Percentiles rank a stretch among this genome's conserved stretches.
These are phyloP conservation scores for Cercospora sp. DNA, from an alignment of 2,329 filamentous ascomycete genomes.

Conservation along the genomic window DNA sequence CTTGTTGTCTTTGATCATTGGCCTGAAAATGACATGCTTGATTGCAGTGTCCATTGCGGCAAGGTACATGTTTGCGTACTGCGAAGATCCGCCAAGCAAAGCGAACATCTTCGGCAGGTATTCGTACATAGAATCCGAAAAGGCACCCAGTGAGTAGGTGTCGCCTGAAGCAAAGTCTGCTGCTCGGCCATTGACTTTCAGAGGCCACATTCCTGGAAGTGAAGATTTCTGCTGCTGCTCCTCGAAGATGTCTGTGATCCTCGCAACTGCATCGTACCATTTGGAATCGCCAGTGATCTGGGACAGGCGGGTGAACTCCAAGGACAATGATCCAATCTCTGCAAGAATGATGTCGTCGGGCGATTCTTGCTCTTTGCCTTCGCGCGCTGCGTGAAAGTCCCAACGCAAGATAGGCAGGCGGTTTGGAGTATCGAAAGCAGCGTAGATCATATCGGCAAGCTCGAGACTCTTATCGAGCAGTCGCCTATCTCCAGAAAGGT, in stretches of 20 bases:
- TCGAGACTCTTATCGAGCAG: slow-evolving; percentile 64
- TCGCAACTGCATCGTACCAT: slow-evolving; percentile 63
- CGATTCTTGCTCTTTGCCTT: slow-evolving; percentile 35
- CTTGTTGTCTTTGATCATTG: slow-evolving; percentile 46
- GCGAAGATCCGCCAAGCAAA: slow-evolving; percentile 33
- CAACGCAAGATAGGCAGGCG: slow-evolving; percentile 64
- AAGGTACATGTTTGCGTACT: slow-evolving; percentile 50
- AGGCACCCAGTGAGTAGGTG: slow-evolving; percentile 38
- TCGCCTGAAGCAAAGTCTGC: slow-evolving; percentile 37
- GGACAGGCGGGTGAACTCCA: slow-evolving; percentile 66
- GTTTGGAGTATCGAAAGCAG: slow-evolving; percentile 68
- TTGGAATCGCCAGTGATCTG: slow-evolving; percentile 62
- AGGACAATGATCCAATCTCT: slow-evolving; percentile 59
- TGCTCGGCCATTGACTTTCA: slow-evolving; percentile 51
- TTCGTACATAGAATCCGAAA: slow-evolving; percentile 41
- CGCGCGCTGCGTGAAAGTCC: slow-evolving; percentile 50
- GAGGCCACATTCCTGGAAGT: slow-evolving; percentile 65
- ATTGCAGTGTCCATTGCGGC: slow-evolving; percentile 51
- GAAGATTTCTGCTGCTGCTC: slow-evolving; percentile 55
- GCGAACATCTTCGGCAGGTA: slow-evolving; percentile 38
- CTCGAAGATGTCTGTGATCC: slow-evolving; percentile 59
- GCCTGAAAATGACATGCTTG: slow-evolving; percentile 47
- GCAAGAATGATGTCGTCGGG: slow-evolving; percentile 45
- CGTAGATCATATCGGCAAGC: slow-evolving; percentile 64
- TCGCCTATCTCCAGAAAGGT: slow-evolving; percentile 58